Conservation (phyloP, 1,284 basidiomycete species). For the Apiotrichum akiyoshidainum region DNA sequence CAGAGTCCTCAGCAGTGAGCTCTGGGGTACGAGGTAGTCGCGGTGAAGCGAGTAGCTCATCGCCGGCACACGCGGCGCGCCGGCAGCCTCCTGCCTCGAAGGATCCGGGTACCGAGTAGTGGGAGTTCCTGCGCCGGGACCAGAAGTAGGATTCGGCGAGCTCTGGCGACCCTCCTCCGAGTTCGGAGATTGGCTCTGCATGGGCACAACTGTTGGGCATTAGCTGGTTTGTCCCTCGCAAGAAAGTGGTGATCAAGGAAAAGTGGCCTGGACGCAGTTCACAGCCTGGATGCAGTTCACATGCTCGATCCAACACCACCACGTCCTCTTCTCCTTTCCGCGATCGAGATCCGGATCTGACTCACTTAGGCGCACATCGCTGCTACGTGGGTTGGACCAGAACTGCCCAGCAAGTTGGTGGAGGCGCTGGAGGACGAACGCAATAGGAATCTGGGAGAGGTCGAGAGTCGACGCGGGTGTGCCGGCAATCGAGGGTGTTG, state of each 20-base stretch:
- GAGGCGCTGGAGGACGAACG: conserved; percentile 40
- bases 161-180: background rate
- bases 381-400: conserved; percentile 38
- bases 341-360: background rate
- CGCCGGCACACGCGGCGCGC: conserved; percentile 20
- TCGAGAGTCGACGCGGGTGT: conserved; percentile 5
- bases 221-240: no score
- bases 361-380: conserved; percentile 47
- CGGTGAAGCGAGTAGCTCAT: conserved; percentile 43
- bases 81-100: background rate
- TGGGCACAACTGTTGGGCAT: conserved; percentile 6
- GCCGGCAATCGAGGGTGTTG: conserved; percentile 2
- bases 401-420: conserved; percentile 37
- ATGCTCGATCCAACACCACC: no score
- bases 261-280: no score
- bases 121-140: background rate
- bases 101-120: background rate
- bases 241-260: no score
- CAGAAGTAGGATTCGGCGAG: background rate
- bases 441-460: conserved; percentile 31
- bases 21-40: conserved; percentile 49
- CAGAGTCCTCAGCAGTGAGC: conserved; percentile 41
- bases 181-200: conserved; percentile 4
- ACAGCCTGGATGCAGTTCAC: no score
- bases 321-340: no score